These are phyloP conservation scores for Dictyostelium discoideum DNA, from an alignment of 78 protist genomes.

Conservation along the genomic window DNA sequence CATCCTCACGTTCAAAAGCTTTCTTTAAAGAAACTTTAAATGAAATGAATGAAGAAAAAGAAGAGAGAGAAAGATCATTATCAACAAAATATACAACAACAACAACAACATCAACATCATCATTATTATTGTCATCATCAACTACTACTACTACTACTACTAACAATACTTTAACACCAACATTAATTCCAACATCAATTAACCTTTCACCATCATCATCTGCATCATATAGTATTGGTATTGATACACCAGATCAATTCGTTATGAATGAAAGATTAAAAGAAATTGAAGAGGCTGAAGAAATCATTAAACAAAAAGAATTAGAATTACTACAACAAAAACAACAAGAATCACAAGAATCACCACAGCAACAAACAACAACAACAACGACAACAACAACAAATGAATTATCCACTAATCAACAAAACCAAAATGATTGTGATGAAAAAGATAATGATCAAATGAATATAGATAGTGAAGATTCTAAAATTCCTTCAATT, in stretches of 20 bases:
- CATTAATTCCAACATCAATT: neutral
- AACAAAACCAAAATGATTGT: neutral
- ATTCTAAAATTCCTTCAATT: neutral
- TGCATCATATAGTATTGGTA: neutral
- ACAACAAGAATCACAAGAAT: neutral
- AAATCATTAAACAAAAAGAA: neutral
- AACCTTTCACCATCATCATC: neutral
- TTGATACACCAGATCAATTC: neutral
- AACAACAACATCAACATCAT: neutral
- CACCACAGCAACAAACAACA: neutral
- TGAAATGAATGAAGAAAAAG: neutral
- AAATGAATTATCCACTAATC: neutral
- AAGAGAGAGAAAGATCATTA: neutral
- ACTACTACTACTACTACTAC: neutral
- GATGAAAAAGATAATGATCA: neutral
- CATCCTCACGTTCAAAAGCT: neutral
- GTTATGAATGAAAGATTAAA: neutral
- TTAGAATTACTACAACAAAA: neutral
- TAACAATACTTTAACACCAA: neutral
- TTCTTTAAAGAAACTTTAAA: neutral
- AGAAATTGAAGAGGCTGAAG: neutral
- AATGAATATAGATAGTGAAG: neutral
- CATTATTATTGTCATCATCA: neutral
- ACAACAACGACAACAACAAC: neutral
- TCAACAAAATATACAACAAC: neutral